phyloP scores from a whole-genome alignment of 23 red algal genomes.

The Chondrus crispus region DNA sequence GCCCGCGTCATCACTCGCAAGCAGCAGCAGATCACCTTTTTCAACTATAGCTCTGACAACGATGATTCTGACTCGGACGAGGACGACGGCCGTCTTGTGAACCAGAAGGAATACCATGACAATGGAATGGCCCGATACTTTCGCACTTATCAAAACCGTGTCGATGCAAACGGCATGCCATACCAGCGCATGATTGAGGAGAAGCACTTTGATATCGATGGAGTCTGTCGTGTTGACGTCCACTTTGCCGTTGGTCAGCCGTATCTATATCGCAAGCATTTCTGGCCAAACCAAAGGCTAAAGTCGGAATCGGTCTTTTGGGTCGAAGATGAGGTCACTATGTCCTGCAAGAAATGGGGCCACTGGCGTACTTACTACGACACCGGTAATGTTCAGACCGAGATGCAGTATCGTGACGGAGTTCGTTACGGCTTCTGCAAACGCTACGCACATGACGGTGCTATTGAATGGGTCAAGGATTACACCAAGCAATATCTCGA shows the following conservation, averaged over 20 bases:
- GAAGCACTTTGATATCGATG: conserved; percentile 89
- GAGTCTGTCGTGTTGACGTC: conserved; percentile 85
- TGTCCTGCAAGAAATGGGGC: conserved; percentile 71
- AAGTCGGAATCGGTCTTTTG: conserved; percentile 91
- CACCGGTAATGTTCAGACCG: conserved; percentile 67
- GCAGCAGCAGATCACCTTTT: conserved; percentile 45
- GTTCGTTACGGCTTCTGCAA: conserved; percentile 88
- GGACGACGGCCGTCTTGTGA: conserved; percentile 82
- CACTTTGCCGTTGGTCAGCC: conserved; percentile 90
- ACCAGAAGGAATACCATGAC: conserved; percentile 69
- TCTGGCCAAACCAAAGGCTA: conserved; percentile 79
- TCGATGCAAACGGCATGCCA: conserved; percentile 13
- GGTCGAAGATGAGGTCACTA: conserved; percentile 89
- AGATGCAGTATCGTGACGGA: conserved; percentile 84
- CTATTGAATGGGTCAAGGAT: conserved; percentile 93
- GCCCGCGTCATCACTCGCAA: conserved; percentile 79
- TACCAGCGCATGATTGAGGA: conserved; percentile 88
- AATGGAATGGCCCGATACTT: conserved; percentile 64
- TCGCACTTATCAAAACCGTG: conserved; percentile 54
- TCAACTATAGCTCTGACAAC: conserved; percentile 79
- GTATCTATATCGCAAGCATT: conserved; percentile 94
- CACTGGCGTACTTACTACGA: conserved; percentile 93
- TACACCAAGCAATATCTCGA: conserved; percentile 82
- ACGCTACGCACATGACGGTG: conserved; percentile 82
- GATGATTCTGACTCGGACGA: conserved; percentile 87